Percentiles rank a stretch among this genome's conserved stretches.
Conservation (phyloP, 1,284 basidiomycete species). For the Boletus smithii region DNA sequence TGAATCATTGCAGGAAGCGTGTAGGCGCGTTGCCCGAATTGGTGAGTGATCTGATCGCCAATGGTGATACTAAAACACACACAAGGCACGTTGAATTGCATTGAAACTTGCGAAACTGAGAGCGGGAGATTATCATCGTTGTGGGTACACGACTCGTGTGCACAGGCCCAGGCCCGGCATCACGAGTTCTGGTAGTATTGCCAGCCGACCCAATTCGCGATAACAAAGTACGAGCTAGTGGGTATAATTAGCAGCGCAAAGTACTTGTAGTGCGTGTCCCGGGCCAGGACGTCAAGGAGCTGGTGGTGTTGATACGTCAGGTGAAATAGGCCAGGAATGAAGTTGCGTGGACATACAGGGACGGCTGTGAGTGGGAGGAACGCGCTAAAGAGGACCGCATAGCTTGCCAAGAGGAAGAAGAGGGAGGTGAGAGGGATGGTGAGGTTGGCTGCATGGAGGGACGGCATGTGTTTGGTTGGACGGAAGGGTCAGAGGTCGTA, state of each 20-base stretch:
- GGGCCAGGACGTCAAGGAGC: slow-evolving; percentile 59
- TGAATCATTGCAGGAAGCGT: slow-evolving; percentile 27
- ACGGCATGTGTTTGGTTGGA: slow-evolving; percentile 22
- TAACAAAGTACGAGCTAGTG: slow-evolving; percentile 81
- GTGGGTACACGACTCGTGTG: slow-evolving; percentile 12
- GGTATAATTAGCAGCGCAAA: slow-evolving; percentile 77
- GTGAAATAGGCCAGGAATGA: background rate
- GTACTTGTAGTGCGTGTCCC: slow-evolving; percentile 88
- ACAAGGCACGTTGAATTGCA: slow-evolving; percentile 27
- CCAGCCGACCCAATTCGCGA: slow-evolving; percentile 97
- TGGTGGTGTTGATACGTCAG: slow-evolving; percentile 32
- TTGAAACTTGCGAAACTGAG: slow-evolving; percentile 9
- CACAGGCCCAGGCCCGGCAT: slow-evolving; percentile 13
- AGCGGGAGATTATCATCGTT: background rate
- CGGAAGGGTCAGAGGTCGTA: slow-evolving; percentile 26
- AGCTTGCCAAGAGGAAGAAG: slow-evolving; percentile 58
- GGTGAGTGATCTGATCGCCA: slow-evolving; percentile 22
- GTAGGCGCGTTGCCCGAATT: slow-evolving; percentile 16
- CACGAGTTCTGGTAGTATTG: slow-evolving; percentile 88
- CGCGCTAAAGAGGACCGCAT: slow-evolving; percentile 63
- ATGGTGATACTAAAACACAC: slow-evolving; percentile 13
- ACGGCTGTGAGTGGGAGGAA: slow-evolving; percentile 54
- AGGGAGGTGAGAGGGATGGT: slow-evolving; percentile 46
- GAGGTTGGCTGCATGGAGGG: slow-evolving; percentile 44
- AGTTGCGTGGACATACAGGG: slow-evolving; percentile 39